Evolutionary conservation across 2,329 filamentous ascomycete species (phyloP).

Genomic region (Albophoma yamanashiensis): DNA sequence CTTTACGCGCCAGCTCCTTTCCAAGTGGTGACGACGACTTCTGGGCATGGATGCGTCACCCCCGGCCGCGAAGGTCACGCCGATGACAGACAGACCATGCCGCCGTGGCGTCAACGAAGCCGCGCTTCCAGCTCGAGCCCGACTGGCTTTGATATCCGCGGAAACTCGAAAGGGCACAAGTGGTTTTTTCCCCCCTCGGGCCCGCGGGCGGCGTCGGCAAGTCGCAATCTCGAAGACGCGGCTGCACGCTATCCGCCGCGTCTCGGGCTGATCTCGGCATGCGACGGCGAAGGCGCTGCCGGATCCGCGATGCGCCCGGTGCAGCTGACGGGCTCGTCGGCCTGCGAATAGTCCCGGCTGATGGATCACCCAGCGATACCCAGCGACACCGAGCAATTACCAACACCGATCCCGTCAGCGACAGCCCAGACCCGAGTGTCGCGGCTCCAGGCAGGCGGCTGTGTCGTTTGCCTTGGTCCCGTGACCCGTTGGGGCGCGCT

Average conservation of each 20-base stretch:
- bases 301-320: background rate
- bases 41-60: background rate
- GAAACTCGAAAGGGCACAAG: background rate
- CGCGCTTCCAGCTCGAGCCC: background rate
- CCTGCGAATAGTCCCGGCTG: background rate
- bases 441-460: background rate
- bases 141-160: background rate
- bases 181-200: background rate
- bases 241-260: background rate
- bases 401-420: background rate
- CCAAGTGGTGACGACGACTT: background rate
- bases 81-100: background rate
- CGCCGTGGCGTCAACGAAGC: background rate
- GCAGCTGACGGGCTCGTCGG: background rate
- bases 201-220: background rate
- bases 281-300: background rate
- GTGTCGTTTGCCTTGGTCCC: background rate
- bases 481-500: background rate
- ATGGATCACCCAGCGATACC: background rate
- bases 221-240: background rate
- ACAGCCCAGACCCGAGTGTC: background rate
- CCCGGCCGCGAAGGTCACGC: background rate
- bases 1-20: background rate
- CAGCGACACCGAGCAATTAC: background rate
- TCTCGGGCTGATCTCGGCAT: background rate